These are phyloP conservation scores for Samsoniella hepiali DNA, from an alignment of 2,329 filamentous ascomycete species.

Conservation along the genomic window DNA sequence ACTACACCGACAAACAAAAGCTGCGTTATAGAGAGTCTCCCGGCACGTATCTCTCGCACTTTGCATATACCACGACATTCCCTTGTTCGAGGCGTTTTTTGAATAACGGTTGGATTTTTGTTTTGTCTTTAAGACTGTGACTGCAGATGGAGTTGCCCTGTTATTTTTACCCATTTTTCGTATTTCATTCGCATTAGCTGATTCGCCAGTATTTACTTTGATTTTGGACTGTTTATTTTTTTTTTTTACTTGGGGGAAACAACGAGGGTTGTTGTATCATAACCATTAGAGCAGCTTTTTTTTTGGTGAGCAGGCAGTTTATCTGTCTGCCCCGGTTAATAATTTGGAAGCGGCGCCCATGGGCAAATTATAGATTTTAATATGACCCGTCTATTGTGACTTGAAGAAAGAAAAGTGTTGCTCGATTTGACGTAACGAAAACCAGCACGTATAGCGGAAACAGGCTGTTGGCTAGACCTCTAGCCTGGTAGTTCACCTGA, in stretches of 20 bases:
- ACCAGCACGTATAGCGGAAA: too few relatives aligned
- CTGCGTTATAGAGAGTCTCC: not conserved
- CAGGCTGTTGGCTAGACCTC: too few relatives aligned
- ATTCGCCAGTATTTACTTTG: not conserved
- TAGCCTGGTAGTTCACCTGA: too few relatives aligned
- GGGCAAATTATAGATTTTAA: not conserved
- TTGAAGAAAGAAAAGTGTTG: too few relatives aligned
- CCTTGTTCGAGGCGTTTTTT: constrained; percentile 11
- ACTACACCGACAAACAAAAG: constrained; percentile 18
- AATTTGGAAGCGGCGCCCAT: constrained; percentile 4
- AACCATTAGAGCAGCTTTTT: not conserved
- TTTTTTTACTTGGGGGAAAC: not conserved
- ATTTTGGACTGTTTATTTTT: not conserved
- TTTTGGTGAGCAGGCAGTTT: not conserved
- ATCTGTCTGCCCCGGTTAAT: not conserved
- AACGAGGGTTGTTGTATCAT: not conserved
- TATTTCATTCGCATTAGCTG: not conserved
- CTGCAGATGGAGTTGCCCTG: not conserved
- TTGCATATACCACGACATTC: constrained; percentile 11
- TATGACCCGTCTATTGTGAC: too few relatives aligned
- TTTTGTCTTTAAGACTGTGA: not conserved
- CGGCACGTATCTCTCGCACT: not conserved
- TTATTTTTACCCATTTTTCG: not conserved
- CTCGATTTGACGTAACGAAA: too few relatives aligned
- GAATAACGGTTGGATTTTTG: not conserved